These are phyloP conservation scores for Kuraishia hungarica DNA, from an alignment of 805 yeast genomes.

Conservation along the genomic window DNA sequence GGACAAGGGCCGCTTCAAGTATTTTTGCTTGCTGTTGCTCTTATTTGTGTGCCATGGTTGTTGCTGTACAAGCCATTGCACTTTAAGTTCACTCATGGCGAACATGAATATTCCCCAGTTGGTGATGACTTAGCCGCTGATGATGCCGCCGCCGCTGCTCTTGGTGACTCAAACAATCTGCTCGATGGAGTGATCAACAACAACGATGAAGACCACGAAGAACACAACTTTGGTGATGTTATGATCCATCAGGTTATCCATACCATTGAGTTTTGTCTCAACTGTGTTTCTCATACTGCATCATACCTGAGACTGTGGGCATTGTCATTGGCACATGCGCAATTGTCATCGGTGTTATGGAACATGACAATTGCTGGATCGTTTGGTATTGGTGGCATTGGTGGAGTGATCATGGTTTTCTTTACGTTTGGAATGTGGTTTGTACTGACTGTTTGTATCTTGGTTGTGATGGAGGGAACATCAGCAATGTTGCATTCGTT, in stretches of 20 bases:
- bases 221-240: constrained; percentile 51
- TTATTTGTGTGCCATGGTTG: constrained; percentile 70
- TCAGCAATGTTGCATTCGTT: constrained; percentile 78
- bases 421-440: constrained; percentile 70
- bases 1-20: constrained; percentile 60
- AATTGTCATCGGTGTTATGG: constrained; percentile 67
- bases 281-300: constrained; percentile 75
- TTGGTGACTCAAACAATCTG: constrained; percentile 14
- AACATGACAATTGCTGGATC: constrained; percentile 64
- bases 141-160: constrained; percentile 9
- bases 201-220: constrained; percentile 32
- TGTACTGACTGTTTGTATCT: constrained; percentile 54
- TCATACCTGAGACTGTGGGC: constrained; percentile 77
- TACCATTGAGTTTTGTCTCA: constrained; percentile 72
- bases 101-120: constrained; percentile 40
- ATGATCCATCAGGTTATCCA: constrained; percentile 76
- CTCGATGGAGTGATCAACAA: constrained; percentile 9
- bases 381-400: constrained; percentile 43
- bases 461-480: constrained; percentile 77
- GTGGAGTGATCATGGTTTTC: constrained; percentile 51
- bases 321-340: constrained; percentile 72
- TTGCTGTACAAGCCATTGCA: constrained; percentile 57
- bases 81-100: constrained; percentile 38
- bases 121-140: constrained; percentile 7
- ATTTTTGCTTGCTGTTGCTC: constrained; percentile 46